A percentile compares a stretch with the other conserved stretches of the same genome.
Conservation (phyloP, 345 rosid species). For the Brassica cretica region DNA sequence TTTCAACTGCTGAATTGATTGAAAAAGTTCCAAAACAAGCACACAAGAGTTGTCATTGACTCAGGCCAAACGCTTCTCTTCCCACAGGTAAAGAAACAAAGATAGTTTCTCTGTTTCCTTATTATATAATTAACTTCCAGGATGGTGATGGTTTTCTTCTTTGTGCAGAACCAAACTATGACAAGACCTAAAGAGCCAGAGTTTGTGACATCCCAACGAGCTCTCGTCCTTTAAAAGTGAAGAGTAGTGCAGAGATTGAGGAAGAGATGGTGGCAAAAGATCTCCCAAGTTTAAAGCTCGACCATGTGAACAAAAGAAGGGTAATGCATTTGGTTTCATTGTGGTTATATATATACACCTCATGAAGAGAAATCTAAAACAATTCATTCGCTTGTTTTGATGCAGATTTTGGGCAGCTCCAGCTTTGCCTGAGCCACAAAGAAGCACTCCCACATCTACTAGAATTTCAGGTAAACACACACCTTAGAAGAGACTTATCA, state of each 20-base stretch:
- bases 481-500: slow-evolving; percentile 6
- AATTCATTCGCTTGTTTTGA: slow-evolving; percentile 14
- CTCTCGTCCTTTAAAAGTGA: slow-evolving; percentile 64
- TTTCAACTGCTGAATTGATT: slow-evolving; percentile 72
- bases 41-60: slow-evolving; percentile 24
- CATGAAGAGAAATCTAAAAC: neutral
- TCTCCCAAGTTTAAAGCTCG: slow-evolving; percentile 96
- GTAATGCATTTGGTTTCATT: slow-evolving; percentile 36
- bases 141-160: slow-evolving; percentile 14
- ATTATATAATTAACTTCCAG: neutral
- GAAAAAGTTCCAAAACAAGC: slow-evolving; percentile 76
- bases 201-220: slow-evolving; percentile 81
- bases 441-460: slow-evolving; percentile 75
- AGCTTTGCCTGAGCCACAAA: slow-evolving; percentile 54
- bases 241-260: slow-evolving; percentile 89
- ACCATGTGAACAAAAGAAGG: slow-evolving; percentile 78
- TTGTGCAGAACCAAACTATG: slow-evolving; percentile 51
- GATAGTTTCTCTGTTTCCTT: neutral
- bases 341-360: neutral
- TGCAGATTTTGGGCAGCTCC: slow-evolving; percentile 77
- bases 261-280: slow-evolving; percentile 95
- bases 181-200: slow-evolving; percentile 96
- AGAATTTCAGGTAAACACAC: slow-evolving; percentile 68
- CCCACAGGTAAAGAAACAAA: slow-evolving; percentile 24
- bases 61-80: slow-evolving; percentile 24